Percentiles rank a stretch among this genome's conserved stretches.
Evolutionary conservation across 2,329 filamentous ascomycete species (phyloP).

Genomic region (Dendrostoma leiphaemia): DNA sequence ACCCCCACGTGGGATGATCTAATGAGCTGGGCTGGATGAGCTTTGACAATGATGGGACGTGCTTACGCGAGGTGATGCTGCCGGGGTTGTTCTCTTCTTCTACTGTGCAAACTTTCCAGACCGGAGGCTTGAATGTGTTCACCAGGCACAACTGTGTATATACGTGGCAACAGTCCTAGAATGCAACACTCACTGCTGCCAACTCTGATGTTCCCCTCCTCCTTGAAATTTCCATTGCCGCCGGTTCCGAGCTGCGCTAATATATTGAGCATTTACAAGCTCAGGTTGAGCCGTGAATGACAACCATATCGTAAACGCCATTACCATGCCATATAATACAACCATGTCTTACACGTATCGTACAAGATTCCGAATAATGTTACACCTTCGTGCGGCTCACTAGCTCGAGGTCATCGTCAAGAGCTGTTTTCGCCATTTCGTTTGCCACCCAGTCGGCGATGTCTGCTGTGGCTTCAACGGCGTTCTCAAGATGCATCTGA

Average conservation of each 20-base stretch:
- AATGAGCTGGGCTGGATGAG: too few relatives aligned
- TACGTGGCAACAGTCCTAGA: background rate
- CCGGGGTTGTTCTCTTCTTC: background rate
- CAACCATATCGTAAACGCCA: too few relatives aligned
- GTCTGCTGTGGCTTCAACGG: conserved; percentile 26
- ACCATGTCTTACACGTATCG: background rate
- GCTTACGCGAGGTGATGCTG: background rate
- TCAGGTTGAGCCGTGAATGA: too few relatives aligned
- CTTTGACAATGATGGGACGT: background rate
- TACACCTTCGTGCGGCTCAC: conserved; percentile 1
- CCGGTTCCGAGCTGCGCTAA: too few relatives aligned
- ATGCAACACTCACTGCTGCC: conserved; percentile 1
- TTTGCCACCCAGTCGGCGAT: conserved; percentile 10
- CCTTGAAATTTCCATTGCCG: too few relatives aligned
- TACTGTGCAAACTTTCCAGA: background rate
- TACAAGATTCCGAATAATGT: background rate
- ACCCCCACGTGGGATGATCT: background rate
- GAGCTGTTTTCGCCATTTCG: background rate
- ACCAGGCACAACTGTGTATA: background rate
- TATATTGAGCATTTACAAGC: too few relatives aligned
- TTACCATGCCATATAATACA: background rate
- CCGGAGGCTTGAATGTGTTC: conserved; percentile 1
- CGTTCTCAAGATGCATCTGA: conserved; percentile 31
- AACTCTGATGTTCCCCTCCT: too few relatives aligned
- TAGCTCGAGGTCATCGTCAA: conserved; percentile 17